A percentile compares a stretch with the other conserved stretches of the same genome.
Evolutionary conservation across 371 early-diverging fungal species (phyloP).

Genomic region (Mucor mucedo): DNA sequence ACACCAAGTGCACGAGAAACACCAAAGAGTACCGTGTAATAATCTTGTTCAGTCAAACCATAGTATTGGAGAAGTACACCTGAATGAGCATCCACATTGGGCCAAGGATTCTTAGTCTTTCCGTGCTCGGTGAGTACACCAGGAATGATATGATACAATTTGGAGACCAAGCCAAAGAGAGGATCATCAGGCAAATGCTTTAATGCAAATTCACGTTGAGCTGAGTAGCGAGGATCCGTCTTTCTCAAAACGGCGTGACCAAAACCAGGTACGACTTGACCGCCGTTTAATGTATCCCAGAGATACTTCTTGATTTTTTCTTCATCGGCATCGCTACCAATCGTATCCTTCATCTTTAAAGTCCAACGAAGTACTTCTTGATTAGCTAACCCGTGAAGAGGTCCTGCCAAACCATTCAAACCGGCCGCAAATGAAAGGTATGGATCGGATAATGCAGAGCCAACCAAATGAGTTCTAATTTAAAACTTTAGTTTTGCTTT

Average conservation of each 20-base stretch:
- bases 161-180: conserved; percentile 94
- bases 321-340: conserved; percentile 87
- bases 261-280: conserved; percentile 97
- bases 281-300: conserved; percentile 93
- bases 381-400: conserved; percentile 99
- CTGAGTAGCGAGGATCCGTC: conserved; percentile 97
- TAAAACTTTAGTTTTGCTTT: not conserved
- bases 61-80: conserved; percentile 97
- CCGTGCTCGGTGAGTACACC: conserved; percentile 97
- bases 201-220: conserved; percentile 98
- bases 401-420: conserved; percentile 98
- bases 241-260: conserved; percentile 97
- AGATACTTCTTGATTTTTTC: conserved; percentile 94
- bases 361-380: conserved; percentile 98
- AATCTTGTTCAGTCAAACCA: conserved; percentile 97
- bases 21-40: conserved; percentile 98
- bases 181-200: conserved; percentile 97
- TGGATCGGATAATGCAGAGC: conserved; percentile 96
- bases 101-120: conserved; percentile 99
- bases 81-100: conserved; percentile 98
- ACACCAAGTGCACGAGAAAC: conserved; percentile 97
- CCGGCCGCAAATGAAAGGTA: conserved; percentile 97
- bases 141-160: conserved; percentile 96
- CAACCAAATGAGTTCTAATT: conserved; percentile 89
- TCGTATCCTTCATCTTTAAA: conserved; percentile 86